Percentiles rank a stretch among this genome's conserved stretches.
phyloP scores from a whole-genome alignment of 148 eudicot species.

The Limonium bicolor region DNA sequence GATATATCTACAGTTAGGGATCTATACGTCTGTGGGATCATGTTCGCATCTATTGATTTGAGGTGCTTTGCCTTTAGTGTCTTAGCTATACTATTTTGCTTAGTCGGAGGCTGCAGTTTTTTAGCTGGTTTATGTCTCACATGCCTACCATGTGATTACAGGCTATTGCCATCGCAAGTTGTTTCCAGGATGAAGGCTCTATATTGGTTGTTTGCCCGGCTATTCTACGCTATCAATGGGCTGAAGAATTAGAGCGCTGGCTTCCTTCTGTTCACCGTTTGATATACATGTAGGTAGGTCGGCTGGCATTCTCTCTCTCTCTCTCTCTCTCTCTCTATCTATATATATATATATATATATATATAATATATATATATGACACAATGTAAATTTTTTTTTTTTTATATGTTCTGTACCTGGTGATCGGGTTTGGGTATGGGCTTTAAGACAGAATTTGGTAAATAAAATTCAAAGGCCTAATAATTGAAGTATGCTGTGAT shows the following conservation, averaged over 20 bases:
- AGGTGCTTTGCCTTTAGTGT: neutral
- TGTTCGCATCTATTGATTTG: too few relatives aligned
- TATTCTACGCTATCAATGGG: conserved; percentile 86
- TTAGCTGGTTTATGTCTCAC: neutral
- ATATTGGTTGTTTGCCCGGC: conserved; percentile 98
- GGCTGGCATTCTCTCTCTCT: too few relatives aligned
- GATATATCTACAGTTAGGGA: too few relatives aligned
- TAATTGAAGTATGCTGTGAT: too few relatives aligned
- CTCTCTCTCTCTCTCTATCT: too few relatives aligned
- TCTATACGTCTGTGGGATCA: too few relatives aligned
- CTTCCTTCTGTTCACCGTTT: conserved; percentile 79
- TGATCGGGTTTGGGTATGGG: too few relatives aligned
- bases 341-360: neutral
- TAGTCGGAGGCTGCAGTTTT: neutral
- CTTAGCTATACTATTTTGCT: neutral
- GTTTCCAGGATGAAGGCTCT: conserved; percentile 67
- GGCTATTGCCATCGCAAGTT: conserved; percentile 89
- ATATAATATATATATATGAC: neutral
- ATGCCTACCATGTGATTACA: conserved; percentile 22
- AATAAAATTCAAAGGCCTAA: too few relatives aligned
- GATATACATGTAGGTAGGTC: conserved; percentile 98
- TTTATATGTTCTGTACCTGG: too few relatives aligned
- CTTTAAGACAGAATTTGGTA: too few relatives aligned
- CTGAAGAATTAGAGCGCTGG: conserved; percentile 97
- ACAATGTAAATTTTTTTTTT: neutral